Evolutionary conservation across 371 early-diverging fungal species (phyloP), one percentile per base, ranked within the genome.

Genomic region (Apophysomyces sp.): DNA sequence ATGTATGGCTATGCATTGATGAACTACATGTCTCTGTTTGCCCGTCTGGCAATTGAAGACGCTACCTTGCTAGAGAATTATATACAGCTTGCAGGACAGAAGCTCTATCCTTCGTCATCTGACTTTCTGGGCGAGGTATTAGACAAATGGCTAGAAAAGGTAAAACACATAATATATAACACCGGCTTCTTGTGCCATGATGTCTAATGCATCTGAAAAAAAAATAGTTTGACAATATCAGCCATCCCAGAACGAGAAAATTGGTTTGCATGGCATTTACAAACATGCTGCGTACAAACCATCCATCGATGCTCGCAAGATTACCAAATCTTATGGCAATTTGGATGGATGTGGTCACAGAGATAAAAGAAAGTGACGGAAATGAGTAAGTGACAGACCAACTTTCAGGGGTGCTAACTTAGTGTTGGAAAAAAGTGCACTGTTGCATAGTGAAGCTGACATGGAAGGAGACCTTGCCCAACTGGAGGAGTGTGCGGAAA

Each of bases 181-280:
- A 34, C n/a, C n/a, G 16, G 32, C 9, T 34, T 39, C 62, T 28
- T 52, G 49, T n/a, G n/a, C n/a, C n/a, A n/a, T n/a, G n/a, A n/a
- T n/a, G n/a, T n/a, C n/a, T n/a, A n/a, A n/a, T n/a, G n/a, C n/a
- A n/a, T n/a, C n/a, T n/a, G n/a, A n/a, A n/a, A n/a, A n/a, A n/a
- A n/a, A n/a, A n/a, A n/a, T 64, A 91, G 90, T 90, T 88, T 77
- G 94, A 93, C 63, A 86, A 85, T 51, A 78, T 92, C 30, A 86
- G 89, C 1, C 89, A 92, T 60, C 77, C 87, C 29, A 86, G 88
- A 61, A 80, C 86, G 55, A 79, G 91, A 29, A 92, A 92, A 67
- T 73, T 93, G 54, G 82, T 83, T 36, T 89, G 89, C 6, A 78
- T 93, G 75, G 92, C 85, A 0, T 76, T 87, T 57, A 85, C 88